Evolutionary conservation across 441 rosid species (phyloP).

Genomic region (Mallotus japonicus): DNA sequence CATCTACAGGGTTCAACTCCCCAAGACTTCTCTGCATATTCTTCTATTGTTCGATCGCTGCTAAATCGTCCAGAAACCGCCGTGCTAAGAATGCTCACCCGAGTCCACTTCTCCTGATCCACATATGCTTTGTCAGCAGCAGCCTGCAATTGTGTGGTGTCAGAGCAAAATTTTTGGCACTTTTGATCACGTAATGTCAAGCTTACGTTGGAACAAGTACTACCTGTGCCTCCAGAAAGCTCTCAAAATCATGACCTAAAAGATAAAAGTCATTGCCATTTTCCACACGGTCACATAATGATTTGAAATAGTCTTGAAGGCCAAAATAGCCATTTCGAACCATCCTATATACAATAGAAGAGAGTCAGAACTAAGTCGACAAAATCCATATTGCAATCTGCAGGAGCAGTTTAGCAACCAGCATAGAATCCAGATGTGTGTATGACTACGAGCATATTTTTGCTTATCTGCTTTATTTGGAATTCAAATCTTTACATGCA

Average conservation of each 20-base stretch:
- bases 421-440: neutral
- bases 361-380: neutral
- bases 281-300: conserved; percentile 46
- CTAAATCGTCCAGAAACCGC: conserved; percentile 54
- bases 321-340: conserved; percentile 51
- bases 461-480: neutral
- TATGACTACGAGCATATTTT: neutral
- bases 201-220: neutral
- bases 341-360: conserved; percentile 32
- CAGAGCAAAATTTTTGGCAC: neutral
- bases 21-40: conserved; percentile 49
- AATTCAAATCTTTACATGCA: neutral
- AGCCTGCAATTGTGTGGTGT: conserved; percentile 32
- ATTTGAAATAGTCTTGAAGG: conserved; percentile 39
- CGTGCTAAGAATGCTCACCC: conserved; percentile 49
- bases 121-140: conserved; percentile 52
- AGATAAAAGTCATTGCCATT: conserved; percentile 41
- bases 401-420: neutral
- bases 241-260: conserved; percentile 45
- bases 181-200: neutral
- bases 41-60: conserved; percentile 48
- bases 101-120: conserved; percentile 46
- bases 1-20: conserved; percentile 46
- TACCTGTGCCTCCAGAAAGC: conserved; percentile 61
- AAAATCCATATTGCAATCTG: neutral